Evolutionary conservation across 2,329 filamentous ascomycete species (phyloP).

Genomic region (Aspergillus japonicus): DNA sequence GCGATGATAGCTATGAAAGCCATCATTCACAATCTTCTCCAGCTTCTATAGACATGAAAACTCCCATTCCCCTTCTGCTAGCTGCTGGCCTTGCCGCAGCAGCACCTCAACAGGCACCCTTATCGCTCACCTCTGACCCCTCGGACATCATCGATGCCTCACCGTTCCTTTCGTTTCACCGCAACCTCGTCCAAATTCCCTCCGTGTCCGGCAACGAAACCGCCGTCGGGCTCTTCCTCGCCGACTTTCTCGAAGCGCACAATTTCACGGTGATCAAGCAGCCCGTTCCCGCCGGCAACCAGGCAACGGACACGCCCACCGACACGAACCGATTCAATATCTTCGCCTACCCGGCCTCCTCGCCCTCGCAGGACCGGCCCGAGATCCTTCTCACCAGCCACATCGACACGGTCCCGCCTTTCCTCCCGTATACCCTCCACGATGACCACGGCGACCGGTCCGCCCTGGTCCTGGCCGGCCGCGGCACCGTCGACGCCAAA

Average conservation of each 20-base stretch:
- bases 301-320: not conserved
- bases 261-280: constrained; percentile 65
- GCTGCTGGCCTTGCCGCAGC: constrained; percentile 20
- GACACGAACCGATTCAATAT: constrained; percentile 67
- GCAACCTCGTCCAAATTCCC: constrained; percentile 68
- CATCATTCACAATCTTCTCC: not conserved
- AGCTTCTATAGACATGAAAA: constrained; percentile 8
- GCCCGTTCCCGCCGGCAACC: constrained; percentile 22
- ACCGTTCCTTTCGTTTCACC: constrained; percentile 69
- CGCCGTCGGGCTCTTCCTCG: constrained; percentile 66
- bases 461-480: constrained; percentile 43
- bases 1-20: not conserved
- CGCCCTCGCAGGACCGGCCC: constrained; percentile 21
- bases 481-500: constrained; percentile 49
- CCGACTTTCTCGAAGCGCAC: constrained; percentile 60
- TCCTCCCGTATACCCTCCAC: constrained; percentile 49
- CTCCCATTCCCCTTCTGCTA: constrained; percentile 17
- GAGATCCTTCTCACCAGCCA: constrained; percentile 62
- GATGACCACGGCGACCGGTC: constrained; percentile 11
- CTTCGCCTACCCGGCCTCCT: constrained; percentile 56
- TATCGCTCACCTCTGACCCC: constrained; percentile 2
- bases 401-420: constrained; percentile 67
- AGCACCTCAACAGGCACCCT: constrained; percentile 23
- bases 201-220: constrained; percentile 71
- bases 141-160: constrained; percentile 41